Percentiles rank a stretch among this genome's conserved stretches.
Evolutionary conservation across 495 filamentous ascomycete species (phyloP).

Genomic region (Glutinoglossum americanum): DNA sequence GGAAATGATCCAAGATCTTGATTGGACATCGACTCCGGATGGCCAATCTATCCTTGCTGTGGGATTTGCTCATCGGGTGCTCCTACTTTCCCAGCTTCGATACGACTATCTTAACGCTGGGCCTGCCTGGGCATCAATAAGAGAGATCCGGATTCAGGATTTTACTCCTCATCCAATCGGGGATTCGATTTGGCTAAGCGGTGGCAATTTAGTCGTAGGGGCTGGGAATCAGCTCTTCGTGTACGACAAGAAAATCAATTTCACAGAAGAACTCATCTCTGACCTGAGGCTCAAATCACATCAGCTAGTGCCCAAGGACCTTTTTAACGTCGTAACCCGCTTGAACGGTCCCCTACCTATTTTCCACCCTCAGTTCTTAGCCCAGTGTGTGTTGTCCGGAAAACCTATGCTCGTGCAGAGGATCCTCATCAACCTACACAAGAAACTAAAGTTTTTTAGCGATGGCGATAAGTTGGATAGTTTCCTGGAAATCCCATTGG

Average conservation of each 20-base stretch:
- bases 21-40: conserved; percentile 89
- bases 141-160: conserved; percentile 61
- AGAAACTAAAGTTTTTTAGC: conserved; percentile 59
- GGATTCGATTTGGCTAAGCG: conserved; percentile 74
- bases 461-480: conserved; percentile 69
- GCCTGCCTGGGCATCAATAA: conserved; percentile 73
- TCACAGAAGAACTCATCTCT: conserved; percentile 36
- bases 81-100: conserved; percentile 75
- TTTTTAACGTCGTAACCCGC: conserved; percentile 62
- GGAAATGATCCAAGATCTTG: conserved; percentile 66
- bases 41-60: conserved; percentile 80
- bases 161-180: conserved; percentile 82
- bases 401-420: conserved; percentile 52
- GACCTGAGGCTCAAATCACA: conserved; percentile 40
- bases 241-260: conserved; percentile 51
- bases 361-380: conserved; percentile 83
- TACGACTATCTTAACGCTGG: conserved; percentile 82
- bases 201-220: conserved; percentile 66
- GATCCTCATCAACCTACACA: conserved; percentile 52
- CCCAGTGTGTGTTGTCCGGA: conserved; percentile 69
- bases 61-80: conserved; percentile 66
- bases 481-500: conserved; percentile 48
- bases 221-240: conserved; percentile 88
- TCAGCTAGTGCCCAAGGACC: conserved; percentile 27
- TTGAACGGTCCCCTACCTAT: conserved; percentile 77